Conservation (phyloP, 768 basidiomycete genomes). For the Crepidotus variabilis region DNA sequence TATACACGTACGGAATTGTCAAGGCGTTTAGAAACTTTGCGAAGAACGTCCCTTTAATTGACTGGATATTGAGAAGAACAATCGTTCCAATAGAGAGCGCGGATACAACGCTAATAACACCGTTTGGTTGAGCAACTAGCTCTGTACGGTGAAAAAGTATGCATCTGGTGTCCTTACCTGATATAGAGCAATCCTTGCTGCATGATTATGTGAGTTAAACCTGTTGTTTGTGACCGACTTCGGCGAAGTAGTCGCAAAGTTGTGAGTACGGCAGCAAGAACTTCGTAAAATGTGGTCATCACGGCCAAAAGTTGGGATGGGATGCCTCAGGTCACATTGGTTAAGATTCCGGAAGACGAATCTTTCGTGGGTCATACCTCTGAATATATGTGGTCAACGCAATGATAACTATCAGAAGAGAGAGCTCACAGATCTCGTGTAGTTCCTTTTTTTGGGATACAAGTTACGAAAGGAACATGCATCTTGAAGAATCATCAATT, state of each 20-base stretch:
- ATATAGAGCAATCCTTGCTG: constrained; percentile 7
- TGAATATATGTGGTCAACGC: background rate
- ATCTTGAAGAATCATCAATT: background rate
- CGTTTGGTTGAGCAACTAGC: background rate
- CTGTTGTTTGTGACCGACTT: background rate
- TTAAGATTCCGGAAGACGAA: too few relatives aligned
- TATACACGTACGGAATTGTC: constrained; percentile 9
- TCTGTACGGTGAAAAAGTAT: background rate
- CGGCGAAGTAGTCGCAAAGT: background rate
- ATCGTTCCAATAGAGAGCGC: constrained; percentile 2
- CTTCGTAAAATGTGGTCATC: background rate
- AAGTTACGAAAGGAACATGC: constrained; percentile 9
- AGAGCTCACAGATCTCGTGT: background rate
- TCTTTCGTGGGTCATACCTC: background rate
- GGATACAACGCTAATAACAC: constrained; percentile 1
- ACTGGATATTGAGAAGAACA: background rate
- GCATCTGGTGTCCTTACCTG: background rate
- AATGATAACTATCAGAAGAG: background rate
- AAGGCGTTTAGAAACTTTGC: constrained; percentile 12
- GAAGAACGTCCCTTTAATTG: constrained; percentile 8
- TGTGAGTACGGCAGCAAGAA: constrained; percentile 2
- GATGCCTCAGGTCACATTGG: background rate
- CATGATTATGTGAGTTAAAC: background rate
- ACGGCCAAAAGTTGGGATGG: background rate
- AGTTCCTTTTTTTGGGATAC: background rate